Base-by-base conservation (phyloP, 73 alveolate species). In the Paramecium biaurelia region DNA sequence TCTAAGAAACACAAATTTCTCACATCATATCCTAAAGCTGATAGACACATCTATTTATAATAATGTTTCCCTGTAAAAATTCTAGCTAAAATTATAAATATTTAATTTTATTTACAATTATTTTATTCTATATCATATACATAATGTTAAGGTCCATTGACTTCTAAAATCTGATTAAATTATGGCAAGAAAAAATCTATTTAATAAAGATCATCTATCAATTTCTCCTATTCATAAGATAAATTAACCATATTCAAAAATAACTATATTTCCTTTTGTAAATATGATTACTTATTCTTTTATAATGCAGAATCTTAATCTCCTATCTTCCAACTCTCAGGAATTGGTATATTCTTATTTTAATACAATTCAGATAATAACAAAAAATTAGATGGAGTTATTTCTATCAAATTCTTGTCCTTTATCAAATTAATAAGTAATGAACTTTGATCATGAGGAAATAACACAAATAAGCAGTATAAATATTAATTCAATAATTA, bases 61-160 rank as follows among this genome's bases (percentile, higher is more conserved):
- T 79, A 79, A 24, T 79, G 45, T 79, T 79, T 79, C 18, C 90
- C 90, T 12, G 45, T 79, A 30, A 79, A 79, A 12, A 79, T 79
- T 10, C 11, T 23, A 21, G 90, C 86, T 72, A 72, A 12, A 15
- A 67, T 2, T n/a, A n/a, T 7, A 0, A 28, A 70, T 14, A 37
- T 72, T 35, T 72, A 70, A 34, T 14, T 24, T 67, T 12, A 35
- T 0, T n/a, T 72, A 72, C 86, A 63, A 79, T 79, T 79, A 20
- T 79, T 79, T 41, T 41, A 30, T 45, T 79, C 90, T 23, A 79
- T 18, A 79, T 79, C 72, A 42, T 43, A 79, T 10, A 79, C 90
- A 42, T 79, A 79, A 43, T 79, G 90, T 20, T 79, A n/a, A 45
- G 90, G 90, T 20, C 90, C 90, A 79, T 79, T 79, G 1, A 79